Percentiles rank a stretch among this genome's conserved stretches.
Conservation (phyloP, 352 stramenopile species). For the Globisporangium parvum region DNA sequence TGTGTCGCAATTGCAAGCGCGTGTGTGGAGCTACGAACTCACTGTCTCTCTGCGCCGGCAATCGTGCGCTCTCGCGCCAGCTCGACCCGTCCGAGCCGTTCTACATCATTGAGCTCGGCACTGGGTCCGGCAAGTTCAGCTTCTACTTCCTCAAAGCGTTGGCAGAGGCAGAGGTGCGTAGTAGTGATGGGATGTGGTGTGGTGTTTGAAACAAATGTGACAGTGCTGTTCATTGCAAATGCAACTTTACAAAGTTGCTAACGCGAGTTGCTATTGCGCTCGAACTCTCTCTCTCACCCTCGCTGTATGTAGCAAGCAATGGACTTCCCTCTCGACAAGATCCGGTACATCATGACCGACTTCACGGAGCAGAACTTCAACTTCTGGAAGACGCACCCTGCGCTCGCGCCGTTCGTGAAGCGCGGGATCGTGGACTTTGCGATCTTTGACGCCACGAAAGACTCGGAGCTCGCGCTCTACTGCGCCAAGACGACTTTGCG, state of each 20-base stretch:
- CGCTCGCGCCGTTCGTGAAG: conserved; percentile 79
- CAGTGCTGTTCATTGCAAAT: no score
- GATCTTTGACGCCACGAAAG: conserved; percentile 91
- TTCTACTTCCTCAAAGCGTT: conserved; percentile 93
- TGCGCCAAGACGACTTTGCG: conserved; percentile 47
- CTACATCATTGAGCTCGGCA: conserved; percentile 93
- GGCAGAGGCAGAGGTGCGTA: conserved; percentile 42
- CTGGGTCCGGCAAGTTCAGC: conserved; percentile 92
- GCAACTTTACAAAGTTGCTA: no score
- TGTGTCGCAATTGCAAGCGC: background rate
- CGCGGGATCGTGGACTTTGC: conserved; percentile 88
- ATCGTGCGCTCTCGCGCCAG: background rate
- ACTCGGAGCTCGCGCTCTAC: conserved; percentile 73
- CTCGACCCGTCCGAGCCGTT: conserved; percentile 80
- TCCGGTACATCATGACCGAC: conserved; percentile 95
- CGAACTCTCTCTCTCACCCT: conserved; percentile 1
- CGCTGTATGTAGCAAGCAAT: conserved; percentile 42
- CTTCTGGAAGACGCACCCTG: conserved; percentile 89
- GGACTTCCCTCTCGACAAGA: conserved; percentile 86
- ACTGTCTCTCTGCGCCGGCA: background rate
- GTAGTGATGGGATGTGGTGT: no score
- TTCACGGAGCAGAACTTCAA: conserved; percentile 92
- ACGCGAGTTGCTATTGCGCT: background rate
- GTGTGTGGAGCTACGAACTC: background rate
- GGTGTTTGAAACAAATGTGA: no score